Base-by-base conservation (phyloP, 2,329 filamentous ascomycete genomes). In the Hypoxylon sp. region DNA sequence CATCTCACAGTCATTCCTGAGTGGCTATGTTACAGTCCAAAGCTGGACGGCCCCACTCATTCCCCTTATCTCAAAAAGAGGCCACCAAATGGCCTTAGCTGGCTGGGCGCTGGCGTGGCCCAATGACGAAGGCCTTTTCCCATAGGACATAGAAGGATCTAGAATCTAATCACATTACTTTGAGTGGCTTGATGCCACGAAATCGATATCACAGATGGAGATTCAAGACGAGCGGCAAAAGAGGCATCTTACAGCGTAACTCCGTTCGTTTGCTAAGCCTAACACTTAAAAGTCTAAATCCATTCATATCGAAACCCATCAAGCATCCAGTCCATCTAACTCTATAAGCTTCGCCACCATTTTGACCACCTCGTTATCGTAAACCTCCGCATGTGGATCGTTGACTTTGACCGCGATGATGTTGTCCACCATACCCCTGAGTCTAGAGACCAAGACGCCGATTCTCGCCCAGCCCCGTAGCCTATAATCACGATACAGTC, bases 381-480 rank as follows among this genome's bases (percentile, higher is more conserved):
- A 81, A 34, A 89, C 75, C 47, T 89, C 87, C 61, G 86, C 76
- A 11, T 84, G 84, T 0, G 92, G 92, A 68, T 92, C 89, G 76
- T 94, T 92, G 51, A 97, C 88, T 79, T 94, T 94, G 70, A 86
- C 84, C 61, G 91, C 91, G 74, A 99, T 87, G 66, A 96, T 84
- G 70, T 90, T 88, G 81, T 99, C 96, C 57, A 99, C 84, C 89
- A 98, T 92, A 61, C 89, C 89, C 68, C 96, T 86, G 70, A 99
- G 79, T 67, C 95, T 85, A 47, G 91, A 92, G 2, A 97, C 91
- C 71, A 99, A 79, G 11, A 98, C 95, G 29, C 95, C 96, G 68
- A 99, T 96, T 48, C 96, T 87, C 0, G 96, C 95, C 96, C 96
- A 99, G 0, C 96, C 96, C 23, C 93, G 86, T 30, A 99, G 81